Evolutionary conservation across 1,284 basidiomycete species (phyloP).

Genomic region (Peniophora sp.): DNA sequence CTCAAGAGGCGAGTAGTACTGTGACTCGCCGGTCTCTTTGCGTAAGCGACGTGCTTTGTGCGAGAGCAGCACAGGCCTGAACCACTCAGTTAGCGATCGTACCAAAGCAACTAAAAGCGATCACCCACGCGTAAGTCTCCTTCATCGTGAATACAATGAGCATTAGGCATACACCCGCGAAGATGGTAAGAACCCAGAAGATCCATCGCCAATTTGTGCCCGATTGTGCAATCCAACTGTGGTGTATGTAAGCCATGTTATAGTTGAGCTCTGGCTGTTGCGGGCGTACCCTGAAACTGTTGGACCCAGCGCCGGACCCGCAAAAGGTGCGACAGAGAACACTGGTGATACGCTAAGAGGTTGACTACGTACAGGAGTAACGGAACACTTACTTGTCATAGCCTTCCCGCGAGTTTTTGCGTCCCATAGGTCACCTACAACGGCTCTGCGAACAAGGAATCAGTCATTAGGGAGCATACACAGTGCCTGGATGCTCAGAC

Average conservation of each 20-base stretch:
- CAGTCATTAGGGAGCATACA: neutral
- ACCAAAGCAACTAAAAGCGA: neutral
- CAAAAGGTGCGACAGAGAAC: neutral
- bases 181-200: slow-evolving; percentile 39
- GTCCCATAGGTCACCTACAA: slow-evolving; percentile 9
- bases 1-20: slow-evolving; percentile 39
- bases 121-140: slow-evolving; percentile 56
- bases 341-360: no score
- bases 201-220: neutral
- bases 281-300: neutral
- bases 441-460: slow-evolving; percentile 15
- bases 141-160: slow-evolving; percentile 63
- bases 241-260: no score
- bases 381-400: neutral
- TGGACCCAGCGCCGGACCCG: slow-evolving; percentile 16
- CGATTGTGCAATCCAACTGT: slow-evolving; percentile 8
- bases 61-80: slow-evolving; percentile 33
- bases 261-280: neutral
- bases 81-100: neutral
- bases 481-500: neutral
- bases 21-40: slow-evolving; percentile 44
- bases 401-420: neutral
- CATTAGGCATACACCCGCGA: slow-evolving; percentile 39
- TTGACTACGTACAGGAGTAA: no score
- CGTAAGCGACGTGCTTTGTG: slow-evolving; percentile 22